Base-by-base conservation (phyloP, 1,139 yeast genomes). In the Debaryomyces singareniensis region DNA sequence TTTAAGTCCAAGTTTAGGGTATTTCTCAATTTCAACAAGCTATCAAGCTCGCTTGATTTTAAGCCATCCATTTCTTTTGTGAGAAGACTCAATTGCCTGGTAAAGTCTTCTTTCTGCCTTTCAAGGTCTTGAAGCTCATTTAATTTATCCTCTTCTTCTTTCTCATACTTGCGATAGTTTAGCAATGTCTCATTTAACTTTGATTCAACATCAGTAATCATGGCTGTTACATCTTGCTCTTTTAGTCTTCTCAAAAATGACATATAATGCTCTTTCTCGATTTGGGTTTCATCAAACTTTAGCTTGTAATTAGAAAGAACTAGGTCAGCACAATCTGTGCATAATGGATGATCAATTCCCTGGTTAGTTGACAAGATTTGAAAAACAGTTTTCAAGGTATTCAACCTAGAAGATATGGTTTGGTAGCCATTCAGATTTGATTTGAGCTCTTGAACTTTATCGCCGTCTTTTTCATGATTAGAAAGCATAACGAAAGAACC, bases 261-360 rank as follows among this genome's bases (percentile, higher is more conserved):
- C 24, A 78, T 61, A 51, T 87, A 93, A 2, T 75, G 69, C 33
- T 89, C 95, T 43, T 93, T 77, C 44, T 91, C 96, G 38, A 69
- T 69, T 26, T 82, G 75, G 9, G 79, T 71, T 36, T 78, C 85
- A 36, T 83, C 91, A 49, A 82, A 84, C 43, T 80, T 79, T 15
- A 63, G 54, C 44, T 78, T 80, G 50, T 86, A 68, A 35, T 78
- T 79, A n/a, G 73, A 78, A 4, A 82, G 64, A 18, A 89, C 53
- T 16, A 71, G 50, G 26, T 69, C 75, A 3, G 94, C 84, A 52
- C 98, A 91, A 29, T 89, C 97, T 20, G 68, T 67, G 43, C 97
- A 89, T 11, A 93, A 74, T 0, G 98, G 98, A 46, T 84, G 71
- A 39, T 85, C 94, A n/a, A 89, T 69, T 36, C 80, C 87, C 31